Conservation (phyloP, 1,139 yeast genomes). For the Blastobotrys petasosporus region DNA sequence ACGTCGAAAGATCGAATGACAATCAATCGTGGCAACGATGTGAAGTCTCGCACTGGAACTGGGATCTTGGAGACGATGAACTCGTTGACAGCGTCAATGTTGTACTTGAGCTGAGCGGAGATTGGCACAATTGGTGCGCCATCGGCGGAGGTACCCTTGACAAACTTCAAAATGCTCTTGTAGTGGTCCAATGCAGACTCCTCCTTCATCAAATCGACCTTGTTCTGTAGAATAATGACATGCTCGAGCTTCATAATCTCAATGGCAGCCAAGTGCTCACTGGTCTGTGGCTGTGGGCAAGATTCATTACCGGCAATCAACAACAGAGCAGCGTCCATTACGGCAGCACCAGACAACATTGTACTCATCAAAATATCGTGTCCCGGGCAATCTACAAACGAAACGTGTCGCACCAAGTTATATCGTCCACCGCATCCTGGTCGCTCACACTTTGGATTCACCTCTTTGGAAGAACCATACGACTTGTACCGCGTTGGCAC, state of each 20-base stretch:
- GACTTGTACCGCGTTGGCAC: slow-evolving; percentile 95
- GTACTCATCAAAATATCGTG: slow-evolving; percentile 99
- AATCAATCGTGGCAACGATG: slow-evolving; percentile 89
- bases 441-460: slow-evolving; percentile 83
- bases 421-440: slow-evolving; percentile 77
- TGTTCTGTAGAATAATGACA: slow-evolving; percentile 92
- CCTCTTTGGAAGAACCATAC: slow-evolving; percentile 90
- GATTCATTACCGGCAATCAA: slow-evolving; percentile 97
- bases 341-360: slow-evolving; percentile 99
- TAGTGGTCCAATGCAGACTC: slow-evolving; percentile 95
- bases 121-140: slow-evolving; percentile 99
- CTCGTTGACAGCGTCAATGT: slow-evolving; percentile 97
- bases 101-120: slow-evolving; percentile 96
- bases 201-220: slow-evolving; percentile 97
- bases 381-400: slow-evolving; percentile 99
- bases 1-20: slow-evolving; percentile 98
- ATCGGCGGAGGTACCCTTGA: slow-evolving; percentile 97
- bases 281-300: slow-evolving; percentile 99
- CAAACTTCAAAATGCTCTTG: slow-evolving; percentile 83
- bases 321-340: slow-evolving; percentile 97
- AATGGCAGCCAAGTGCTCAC: slow-evolving; percentile 98
- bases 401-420: slow-evolving; percentile 87
- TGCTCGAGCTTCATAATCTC: slow-evolving; percentile 98
- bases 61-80: slow-evolving; percentile 94
- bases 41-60: slow-evolving; percentile 90